phyloP scores from a whole-genome alignment of 106 monocot genomes.

The Dioscorea zingiberensis region DNA sequence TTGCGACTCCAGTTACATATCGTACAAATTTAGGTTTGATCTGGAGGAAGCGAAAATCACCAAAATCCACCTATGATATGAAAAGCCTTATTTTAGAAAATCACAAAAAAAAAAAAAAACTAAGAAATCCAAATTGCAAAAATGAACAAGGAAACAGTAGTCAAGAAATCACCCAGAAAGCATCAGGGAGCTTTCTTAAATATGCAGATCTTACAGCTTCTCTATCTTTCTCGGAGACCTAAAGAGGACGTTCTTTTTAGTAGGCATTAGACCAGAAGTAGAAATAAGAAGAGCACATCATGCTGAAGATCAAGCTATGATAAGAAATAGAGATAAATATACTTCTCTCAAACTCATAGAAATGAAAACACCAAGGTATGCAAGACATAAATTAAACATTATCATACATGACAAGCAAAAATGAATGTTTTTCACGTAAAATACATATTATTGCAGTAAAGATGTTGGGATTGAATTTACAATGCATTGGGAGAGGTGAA shows the following conservation, averaged over 20 bases:
- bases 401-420: too few species aligned
- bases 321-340: too few species aligned
- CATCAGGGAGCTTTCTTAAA: constrained; percentile 72
- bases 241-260: neutral
- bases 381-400: too few species aligned
- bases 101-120: neutral
- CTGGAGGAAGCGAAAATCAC: constrained; percentile 73
- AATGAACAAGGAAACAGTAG: neutral
- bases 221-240: constrained; percentile 61
- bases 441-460: too few species aligned
- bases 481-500: too few species aligned
- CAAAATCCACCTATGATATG: constrained; percentile 75
- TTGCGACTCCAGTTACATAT: constrained; percentile 92
- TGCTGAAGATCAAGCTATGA: too few species aligned
- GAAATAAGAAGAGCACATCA: too few species aligned
- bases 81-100: neutral
- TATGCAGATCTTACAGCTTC: constrained; percentile 60
- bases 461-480: too few species aligned
- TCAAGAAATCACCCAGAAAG: constrained; percentile 75
- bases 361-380: too few species aligned
- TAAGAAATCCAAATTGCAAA: neutral
- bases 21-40: constrained; percentile 73
- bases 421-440: too few species aligned
- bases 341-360: too few species aligned
- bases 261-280: too few species aligned